phyloP scores from a whole-genome alignment of 1,284 basidiomycete genomes.

The Leucoagaricus sp. region DNA sequence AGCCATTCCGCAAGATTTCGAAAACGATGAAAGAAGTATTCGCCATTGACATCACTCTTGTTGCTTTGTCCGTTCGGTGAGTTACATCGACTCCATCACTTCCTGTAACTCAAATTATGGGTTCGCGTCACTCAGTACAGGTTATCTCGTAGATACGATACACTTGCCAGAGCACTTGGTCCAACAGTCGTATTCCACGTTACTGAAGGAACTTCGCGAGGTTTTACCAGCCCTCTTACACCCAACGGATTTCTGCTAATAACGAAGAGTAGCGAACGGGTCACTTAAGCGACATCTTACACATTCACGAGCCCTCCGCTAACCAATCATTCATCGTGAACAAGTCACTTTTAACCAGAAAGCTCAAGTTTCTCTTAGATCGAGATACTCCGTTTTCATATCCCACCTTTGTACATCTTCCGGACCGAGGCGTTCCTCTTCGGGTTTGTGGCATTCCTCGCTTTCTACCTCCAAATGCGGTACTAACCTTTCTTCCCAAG shows the following conservation, averaged over 20 bases:
- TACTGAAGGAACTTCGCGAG: constrained; percentile 34
- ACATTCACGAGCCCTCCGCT: constrained; percentile 41
- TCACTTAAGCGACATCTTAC: constrained; percentile 28
- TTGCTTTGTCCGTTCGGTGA: constrained; percentile 27
- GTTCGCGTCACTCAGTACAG: constrained; percentile 31
- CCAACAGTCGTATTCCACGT: neutral
- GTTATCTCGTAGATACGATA: constrained; percentile 40
- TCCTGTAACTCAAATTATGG: neutral
- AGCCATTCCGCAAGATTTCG: constrained; percentile 11
- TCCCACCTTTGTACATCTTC: constrained; percentile 7
- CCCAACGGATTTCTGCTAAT: neutral
- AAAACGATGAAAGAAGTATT: constrained; percentile 6
- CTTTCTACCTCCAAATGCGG: neutral
- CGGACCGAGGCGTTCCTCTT: constrained; percentile 15
- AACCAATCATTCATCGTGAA: constrained; percentile 51
- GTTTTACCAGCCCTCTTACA: neutral
- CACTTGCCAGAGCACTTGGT: neutral
- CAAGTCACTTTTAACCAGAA: constrained; percentile 20
- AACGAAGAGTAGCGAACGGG: neutral
- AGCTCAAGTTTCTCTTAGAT: neutral
- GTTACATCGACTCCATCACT: neutral
- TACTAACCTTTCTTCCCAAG: neutral
- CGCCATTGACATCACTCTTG: constrained; percentile 18
- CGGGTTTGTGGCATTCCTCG: neutral
- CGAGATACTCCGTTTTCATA: neutral